Evolutionary conservation across 495 filamentous ascomycete genomes (phyloP), one percentile per base, ranked within the genome.

Genomic region (Penicillium argentinense): DNA sequence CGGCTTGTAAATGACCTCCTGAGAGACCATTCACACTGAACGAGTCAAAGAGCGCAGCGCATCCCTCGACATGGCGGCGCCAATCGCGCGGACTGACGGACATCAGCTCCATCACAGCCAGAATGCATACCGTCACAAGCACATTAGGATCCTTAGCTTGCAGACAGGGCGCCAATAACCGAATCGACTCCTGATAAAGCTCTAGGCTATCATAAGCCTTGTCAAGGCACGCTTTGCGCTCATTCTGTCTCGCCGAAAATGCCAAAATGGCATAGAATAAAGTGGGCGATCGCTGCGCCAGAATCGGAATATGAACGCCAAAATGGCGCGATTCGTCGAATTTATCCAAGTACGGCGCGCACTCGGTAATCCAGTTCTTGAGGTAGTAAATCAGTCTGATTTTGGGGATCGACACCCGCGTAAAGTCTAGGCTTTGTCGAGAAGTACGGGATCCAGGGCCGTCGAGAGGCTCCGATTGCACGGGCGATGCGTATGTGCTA

Each of bases 11-110:
- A n/a, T 68, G 51, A 0, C 67, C 68, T 0, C 57, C 59, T 29
- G 59, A 62, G 9, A 72, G 59, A 0, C 68, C 68, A 25, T 67
- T 54, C 3, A 72, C 60, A 7, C 54, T 57, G 40, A 61, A 69
- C 1, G 59, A 56, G 16, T 69, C 56, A 18, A 73, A 64, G 3
- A 73, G 48, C 9, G 67, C 65, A 0, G 69, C 69, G 41, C 69
- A 73, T 4, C 69, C 69, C 13, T 73, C 69, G 5, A 73, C 51
- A 47, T 73, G 69, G 2, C 66, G 62, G 23, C 62, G 56, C 69
- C 69, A 73, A 42, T 69, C 66, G 22, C 54, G 53, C 4, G 64
- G 61, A 7, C 65, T 63, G 11, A 62, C 68, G 12, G 68, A 72
- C 67, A 73, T 69, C 38, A 73, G 58, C 44, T 73, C 69, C 57